phyloP scores from a whole-genome alignment of 2,329 filamentous ascomycete genomes.

The Cryphonectria nitschkei region DNA sequence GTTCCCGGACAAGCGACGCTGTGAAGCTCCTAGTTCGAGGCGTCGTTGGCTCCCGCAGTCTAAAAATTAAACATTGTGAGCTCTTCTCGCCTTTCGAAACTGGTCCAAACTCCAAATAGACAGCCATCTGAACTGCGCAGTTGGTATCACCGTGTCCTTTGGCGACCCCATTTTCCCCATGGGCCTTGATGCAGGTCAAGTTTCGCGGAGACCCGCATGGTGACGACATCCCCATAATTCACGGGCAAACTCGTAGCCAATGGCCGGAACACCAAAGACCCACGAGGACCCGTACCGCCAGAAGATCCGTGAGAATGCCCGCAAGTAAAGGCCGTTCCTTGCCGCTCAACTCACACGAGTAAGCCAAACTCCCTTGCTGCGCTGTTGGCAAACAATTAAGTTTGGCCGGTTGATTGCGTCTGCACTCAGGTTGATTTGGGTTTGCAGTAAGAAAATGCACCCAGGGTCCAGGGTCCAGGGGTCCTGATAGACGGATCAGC shows the following conservation, averaged over 20 bases:
- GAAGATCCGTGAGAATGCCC: neutral
- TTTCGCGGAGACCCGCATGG: neutral
- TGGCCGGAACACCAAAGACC: too few species aligned
- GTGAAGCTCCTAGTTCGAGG: neutral
- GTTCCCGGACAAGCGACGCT: neutral
- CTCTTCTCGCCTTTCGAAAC: neutral
- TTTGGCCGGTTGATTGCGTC: neutral
- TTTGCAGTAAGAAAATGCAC: neutral
- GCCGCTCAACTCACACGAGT: neutral
- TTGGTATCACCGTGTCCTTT: neutral
- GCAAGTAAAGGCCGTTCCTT: neutral
- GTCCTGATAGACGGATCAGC: conserved; percentile 4
- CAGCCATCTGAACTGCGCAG: neutral
- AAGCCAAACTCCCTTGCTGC: too few species aligned
- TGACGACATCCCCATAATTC: conserved; percentile 8
- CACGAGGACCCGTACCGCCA: neutral
- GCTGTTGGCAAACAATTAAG: neutral
- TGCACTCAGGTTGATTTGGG: neutral
- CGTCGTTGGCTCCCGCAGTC: neutral
- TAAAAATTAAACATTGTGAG: neutral
- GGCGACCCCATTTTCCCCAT: neutral
- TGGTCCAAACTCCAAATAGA: neutral
- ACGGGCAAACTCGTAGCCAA: neutral
- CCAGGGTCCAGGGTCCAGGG: conserved; percentile 1
- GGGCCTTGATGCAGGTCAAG: conserved; percentile 10